phyloP scores from a whole-genome alignment of 805 yeast species.

The Blastobotrys attinorum region DNA sequence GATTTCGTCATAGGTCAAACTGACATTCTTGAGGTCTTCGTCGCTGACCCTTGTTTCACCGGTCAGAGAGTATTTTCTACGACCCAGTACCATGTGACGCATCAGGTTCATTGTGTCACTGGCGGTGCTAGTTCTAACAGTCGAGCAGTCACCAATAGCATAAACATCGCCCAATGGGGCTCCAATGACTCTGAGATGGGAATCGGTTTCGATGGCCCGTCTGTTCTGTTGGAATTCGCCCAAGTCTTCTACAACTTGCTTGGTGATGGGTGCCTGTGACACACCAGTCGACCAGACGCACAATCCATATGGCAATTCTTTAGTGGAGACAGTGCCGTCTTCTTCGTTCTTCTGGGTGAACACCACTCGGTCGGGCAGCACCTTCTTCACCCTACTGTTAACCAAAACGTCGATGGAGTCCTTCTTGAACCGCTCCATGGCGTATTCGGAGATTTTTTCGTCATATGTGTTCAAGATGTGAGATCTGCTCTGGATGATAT shows the following conservation, averaged over 20 bases:
- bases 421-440: constrained; percentile 53
- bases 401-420: constrained; percentile 57
- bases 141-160: constrained; percentile 67
- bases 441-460: constrained; percentile 54
- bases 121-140: constrained; percentile 53
- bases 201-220: constrained; percentile 69
- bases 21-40: constrained; percentile 43
- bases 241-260: constrained; percentile 43
- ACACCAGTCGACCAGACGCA: constrained; percentile 77
- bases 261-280: constrained; percentile 55
- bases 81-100: constrained; percentile 19
- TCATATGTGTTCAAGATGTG: constrained; percentile 64
- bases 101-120: constrained; percentile 47
- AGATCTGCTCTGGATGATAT: constrained; percentile 60
- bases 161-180: constrained; percentile 61
- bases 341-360: constrained; percentile 45
- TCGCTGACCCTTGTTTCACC: constrained; percentile 30
- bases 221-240: constrained; percentile 45
- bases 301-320: constrained; percentile 55
- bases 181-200: constrained; percentile 63
- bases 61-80: constrained; percentile 14
- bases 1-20: constrained; percentile 42
- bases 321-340: constrained; percentile 28
- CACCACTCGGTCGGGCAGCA: constrained; percentile 47
- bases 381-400: constrained; percentile 55